These are phyloP conservation scores for Candida vartiovaarae DNA, from an alignment of 805 yeast genomes.

Conservation along the genomic window DNA sequence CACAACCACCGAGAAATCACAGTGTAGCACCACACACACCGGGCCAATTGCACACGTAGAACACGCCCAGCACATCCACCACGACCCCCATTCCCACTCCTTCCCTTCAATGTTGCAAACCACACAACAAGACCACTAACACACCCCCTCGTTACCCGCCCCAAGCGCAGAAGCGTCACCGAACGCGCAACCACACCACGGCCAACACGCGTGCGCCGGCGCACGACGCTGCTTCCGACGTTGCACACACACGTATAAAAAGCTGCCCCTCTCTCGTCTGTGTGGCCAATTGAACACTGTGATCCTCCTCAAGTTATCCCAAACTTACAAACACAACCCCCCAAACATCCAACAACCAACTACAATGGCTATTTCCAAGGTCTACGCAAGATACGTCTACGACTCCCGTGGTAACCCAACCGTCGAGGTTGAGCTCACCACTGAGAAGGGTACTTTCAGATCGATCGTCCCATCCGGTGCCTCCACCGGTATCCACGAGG, in stretches of 20 bases:
- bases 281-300: no score
- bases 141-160: background rate
- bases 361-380: slow-evolving; percentile 77
- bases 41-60: no score
- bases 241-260: background rate
- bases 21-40: no score
- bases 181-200: background rate
- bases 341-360: slow-evolving; percentile 2
- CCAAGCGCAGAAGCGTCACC: background rate
- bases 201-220: background rate
- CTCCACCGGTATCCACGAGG: slow-evolving; percentile 98
- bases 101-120: no score
- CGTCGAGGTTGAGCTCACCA: slow-evolving; percentile 94
- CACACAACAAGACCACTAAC: no score
- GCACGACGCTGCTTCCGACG: background rate
- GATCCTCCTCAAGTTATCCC: no score
- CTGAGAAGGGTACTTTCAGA: slow-evolving; percentile 91
- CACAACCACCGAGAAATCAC: no score
- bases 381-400: slow-evolving; percentile 94
- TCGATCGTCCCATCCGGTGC: slow-evolving; percentile 99
- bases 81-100: no score
- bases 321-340: no score
- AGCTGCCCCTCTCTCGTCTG: background rate
- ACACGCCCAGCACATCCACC: no score
- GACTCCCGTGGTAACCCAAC: slow-evolving; percentile 99